phyloP scores from a whole-genome alignment of 2,329 filamentous ascomycete species.

The Cucurbitaria berberidis region DNA sequence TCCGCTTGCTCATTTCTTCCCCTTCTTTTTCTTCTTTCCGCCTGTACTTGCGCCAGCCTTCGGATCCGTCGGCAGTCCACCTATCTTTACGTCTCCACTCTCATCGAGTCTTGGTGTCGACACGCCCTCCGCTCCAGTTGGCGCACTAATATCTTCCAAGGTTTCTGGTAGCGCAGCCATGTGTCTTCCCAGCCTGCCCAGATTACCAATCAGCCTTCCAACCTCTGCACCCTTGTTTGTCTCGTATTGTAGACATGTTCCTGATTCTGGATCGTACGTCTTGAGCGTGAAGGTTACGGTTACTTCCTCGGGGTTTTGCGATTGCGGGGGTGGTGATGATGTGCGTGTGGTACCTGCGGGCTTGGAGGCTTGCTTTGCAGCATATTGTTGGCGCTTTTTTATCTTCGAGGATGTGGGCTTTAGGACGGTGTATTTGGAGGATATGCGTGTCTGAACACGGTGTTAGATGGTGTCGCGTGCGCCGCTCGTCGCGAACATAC shows the following conservation, averaged over 20 bases:
- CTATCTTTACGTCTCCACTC: constrained; percentile 36
- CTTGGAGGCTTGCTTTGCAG: constrained; percentile 35
- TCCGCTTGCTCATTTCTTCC: constrained; percentile 53
- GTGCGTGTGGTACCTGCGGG: constrained; percentile 28
- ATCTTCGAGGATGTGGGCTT: constrained; percentile 47
- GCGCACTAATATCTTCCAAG: constrained; percentile 48
- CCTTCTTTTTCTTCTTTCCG: constrained; percentile 59
- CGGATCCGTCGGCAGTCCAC: constrained; percentile 28
- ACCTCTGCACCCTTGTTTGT: constrained; percentile 93
- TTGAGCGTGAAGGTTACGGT: constrained; percentile 78
- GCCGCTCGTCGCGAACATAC: constrained; percentile 60
- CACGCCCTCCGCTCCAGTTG: constrained; percentile 32
- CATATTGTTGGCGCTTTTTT: constrained; percentile 43
- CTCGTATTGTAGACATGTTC: constrained; percentile 85
- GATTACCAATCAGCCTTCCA: constrained; percentile 74
- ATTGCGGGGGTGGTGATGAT: constrained; percentile 39
- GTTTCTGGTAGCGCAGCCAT: constrained; percentile 59
- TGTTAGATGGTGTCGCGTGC: constrained; percentile 19
- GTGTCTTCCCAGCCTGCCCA: constrained; percentile 75
- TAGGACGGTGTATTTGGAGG: constrained; percentile 85
- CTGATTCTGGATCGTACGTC: constrained; percentile 83
- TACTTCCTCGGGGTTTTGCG: constrained; percentile 33
- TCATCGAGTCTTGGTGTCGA: constrained; percentile 44
- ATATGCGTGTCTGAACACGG: constrained; percentile 76
- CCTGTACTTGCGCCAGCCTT: constrained; percentile 26